These are phyloP conservation scores for Corylus avellana DNA, from an alignment of 306 rosid genomes.

Conservation along the genomic window DNA sequence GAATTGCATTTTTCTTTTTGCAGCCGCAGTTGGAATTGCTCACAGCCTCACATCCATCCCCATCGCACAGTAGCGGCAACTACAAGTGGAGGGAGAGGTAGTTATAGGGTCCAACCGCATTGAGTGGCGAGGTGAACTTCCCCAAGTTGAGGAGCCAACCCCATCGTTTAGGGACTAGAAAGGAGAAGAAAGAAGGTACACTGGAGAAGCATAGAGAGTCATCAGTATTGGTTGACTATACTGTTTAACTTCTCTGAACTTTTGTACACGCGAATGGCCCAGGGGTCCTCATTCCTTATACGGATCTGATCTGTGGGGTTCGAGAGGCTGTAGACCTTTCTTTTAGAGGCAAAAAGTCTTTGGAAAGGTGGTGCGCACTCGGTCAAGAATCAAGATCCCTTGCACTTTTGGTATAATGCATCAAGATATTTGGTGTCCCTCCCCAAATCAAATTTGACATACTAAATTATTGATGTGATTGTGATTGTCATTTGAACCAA, in stretches of 20 bases:
- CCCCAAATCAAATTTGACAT: constrained; percentile 25
- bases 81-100: background rate
- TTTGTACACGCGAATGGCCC: background rate
- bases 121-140: constrained; percentile 39
- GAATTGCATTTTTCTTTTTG: background rate
- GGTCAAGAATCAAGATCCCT: constrained; percentile 29
- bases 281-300: background rate
- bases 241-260: background rate
- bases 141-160: constrained; percentile 64
- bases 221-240: constrained; percentile 38
- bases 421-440: constrained; percentile 6
- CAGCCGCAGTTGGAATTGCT: background rate
- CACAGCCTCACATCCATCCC: background rate
- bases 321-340: constrained; percentile 41
- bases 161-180: background rate
- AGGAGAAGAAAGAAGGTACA: background rate
- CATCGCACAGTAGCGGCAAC: constrained; percentile 7
- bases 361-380: constrained; percentile 41
- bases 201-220: constrained; percentile 11
- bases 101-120: constrained; percentile 31
- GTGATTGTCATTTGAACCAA: background rate
- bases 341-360: constrained; percentile 30
- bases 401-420: constrained; percentile 38
- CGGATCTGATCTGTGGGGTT: constrained; percentile 54
- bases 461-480: background rate